Evolutionary conservation across 768 basidiomycete genomes (phyloP).

Genomic region (Sutorius australiensis): DNA sequence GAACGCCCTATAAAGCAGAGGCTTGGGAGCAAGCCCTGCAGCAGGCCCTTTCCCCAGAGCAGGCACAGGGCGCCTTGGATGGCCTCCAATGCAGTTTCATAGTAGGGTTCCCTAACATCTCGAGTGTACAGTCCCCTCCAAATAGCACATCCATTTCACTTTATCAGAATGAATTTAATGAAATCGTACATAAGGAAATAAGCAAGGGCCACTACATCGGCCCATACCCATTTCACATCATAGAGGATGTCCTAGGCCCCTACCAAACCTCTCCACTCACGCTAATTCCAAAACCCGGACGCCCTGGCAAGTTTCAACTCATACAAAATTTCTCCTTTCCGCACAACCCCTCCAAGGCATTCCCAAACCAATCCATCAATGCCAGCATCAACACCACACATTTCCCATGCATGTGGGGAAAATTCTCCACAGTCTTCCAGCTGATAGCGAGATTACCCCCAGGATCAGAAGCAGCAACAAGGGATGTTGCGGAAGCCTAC

Average conservation of each 20-base stretch:
- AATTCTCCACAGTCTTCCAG: neutral
- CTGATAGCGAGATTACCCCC: too few relatives aligned
- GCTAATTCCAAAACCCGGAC: neutral
- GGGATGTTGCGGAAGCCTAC: neutral
- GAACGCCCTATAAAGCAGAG: neutral
- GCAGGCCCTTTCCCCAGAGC: fast-evolving
- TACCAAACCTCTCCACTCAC: neutral
- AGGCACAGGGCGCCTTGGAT: too few relatives aligned
- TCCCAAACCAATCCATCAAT: neutral
- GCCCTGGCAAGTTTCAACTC: neutral
- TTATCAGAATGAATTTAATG: neutral
- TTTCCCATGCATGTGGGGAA: neutral
- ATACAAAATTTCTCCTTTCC: constrained; percentile 1
- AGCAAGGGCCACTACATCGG: neutral
- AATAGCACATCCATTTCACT: neutral
- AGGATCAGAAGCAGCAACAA: too few relatives aligned
- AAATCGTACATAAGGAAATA: neutral
- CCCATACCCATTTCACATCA: fast-evolving
- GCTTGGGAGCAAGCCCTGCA: fast-evolving
- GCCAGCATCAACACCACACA: neutral
- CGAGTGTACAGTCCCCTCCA: neutral
- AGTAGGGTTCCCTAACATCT: neutral
- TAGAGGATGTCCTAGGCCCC: neutral
- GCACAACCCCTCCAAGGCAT: fast-evolving
- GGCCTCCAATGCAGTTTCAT: neutral